Base-by-base conservation (phyloP, 31 red algal species). In the Bonnemaisonia californica region DNA sequence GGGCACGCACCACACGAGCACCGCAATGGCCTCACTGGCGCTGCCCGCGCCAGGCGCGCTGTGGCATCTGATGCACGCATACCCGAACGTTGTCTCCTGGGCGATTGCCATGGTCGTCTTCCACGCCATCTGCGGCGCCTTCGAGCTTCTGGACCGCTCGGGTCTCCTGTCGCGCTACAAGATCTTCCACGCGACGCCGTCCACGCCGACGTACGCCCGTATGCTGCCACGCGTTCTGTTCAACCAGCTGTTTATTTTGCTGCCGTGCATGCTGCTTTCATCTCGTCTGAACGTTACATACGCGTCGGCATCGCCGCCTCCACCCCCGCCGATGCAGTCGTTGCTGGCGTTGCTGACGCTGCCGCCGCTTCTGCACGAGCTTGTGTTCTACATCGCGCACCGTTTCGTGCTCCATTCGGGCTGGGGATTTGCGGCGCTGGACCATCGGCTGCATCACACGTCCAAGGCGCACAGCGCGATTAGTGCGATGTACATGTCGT, bases 321-420 rank as follows among this genome's bases (percentile, higher is more conserved):
- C 38, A 16, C 58, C 69, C 24, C 28, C 62, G 4, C 1, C 54
- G 4, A 1, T 78, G 26, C 72, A 26, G 8, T 63, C 59, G 9
- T 60, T 79, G 16, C 31, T 83, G 3, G 64, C 76, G 41, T 35
- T 87, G 8, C 34, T 67, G 30, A 39, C 80, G 13, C 80, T 89
- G 41, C 89, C 89, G 64, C 79, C 91, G 9, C 51, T 97, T 3
- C 76, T 82, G 3, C 95, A 97, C 37, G 95, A 97, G 60, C 16
- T 97, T 3, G 30, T 89, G 2, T 97, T 97, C 51, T 97, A 97
- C 83, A 21, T 94, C 35, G 76, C 75, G 35, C 95, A 97, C 42
- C 95, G 95, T 5, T 97, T 89, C 69, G 26, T 97, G 32, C 69
- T 97, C 40, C 95, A 97, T 61, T 93, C 95, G 7, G 45, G 55